Evolutionary conservation across 345 rosid species (phyloP), one percentile per base, ranked within the genome.

Genomic region (Noccaea bulbosa): DNA sequence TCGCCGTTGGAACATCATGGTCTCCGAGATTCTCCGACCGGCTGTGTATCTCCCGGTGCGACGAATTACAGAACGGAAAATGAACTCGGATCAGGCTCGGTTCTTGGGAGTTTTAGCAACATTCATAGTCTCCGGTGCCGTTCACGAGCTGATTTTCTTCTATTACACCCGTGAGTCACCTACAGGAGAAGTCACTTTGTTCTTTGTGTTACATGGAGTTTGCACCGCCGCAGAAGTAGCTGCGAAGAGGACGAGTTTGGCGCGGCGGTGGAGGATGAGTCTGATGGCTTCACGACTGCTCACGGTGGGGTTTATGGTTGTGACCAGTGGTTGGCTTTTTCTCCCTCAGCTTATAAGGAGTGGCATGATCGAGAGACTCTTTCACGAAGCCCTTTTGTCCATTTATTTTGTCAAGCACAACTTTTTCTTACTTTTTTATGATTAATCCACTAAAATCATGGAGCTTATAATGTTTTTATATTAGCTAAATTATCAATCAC

Each of bases 1-100:
- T n/a, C 74, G 59, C 9, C 77, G 92, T 49, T 90, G 94, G 94
- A 90, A 90, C 65, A 77, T 90, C 8, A 71, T 74, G 82, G 90
- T 83, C 62, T 17, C 82, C 0, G 32, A 73, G 2, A 85, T 85
- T 69, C 69, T 90, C 0, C 83, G 73, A 27, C 82, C 84, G 0
- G 53, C 89, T 7, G 77, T 90, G 0, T 86, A 85, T 58, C 2
- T 4, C 8, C 75, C 75, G 0, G 61, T 71, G 9, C 11, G 52
- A 22, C 11, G 24, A 14, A 30, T 44, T 52, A 43, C 51, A 14
- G 39, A 44, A 12, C 4, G 40, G n/a, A 27, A 6, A 62, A 62
- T 61, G 62, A 52, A 33, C 55, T 52, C 54, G 0, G 40, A 71
- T 0, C 12, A 5, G 44, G 75, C 53, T 51, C 6, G 0, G 7